phyloP scores from a whole-genome alignment of 2,329 filamentous ascomycete species.

The Alternaria sp. region DNA sequence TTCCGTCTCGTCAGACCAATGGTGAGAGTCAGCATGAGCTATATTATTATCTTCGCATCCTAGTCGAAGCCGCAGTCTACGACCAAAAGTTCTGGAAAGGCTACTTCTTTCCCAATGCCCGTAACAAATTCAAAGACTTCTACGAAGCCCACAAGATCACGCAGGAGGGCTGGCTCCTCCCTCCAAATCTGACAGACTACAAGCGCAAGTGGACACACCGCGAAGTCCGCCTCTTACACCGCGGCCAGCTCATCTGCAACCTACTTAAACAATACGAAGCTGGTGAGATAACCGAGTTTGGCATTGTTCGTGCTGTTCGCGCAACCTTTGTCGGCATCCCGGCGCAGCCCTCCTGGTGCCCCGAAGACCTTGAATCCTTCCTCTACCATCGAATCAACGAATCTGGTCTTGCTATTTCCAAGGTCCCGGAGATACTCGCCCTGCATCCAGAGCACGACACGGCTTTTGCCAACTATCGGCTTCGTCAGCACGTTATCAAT shows the following conservation, averaged over 20 bases:
- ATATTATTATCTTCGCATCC: slow-evolving; percentile 11
- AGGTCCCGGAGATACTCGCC: slow-evolving; percentile 18
- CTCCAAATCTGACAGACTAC: slow-evolving; percentile 12
- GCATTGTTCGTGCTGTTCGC: slow-evolving; percentile 22
- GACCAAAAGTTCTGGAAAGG: slow-evolving; percentile 21
- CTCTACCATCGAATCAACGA: slow-evolving; percentile 20
- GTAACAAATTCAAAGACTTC: slow-evolving; percentile 14
- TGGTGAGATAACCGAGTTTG: slow-evolving; percentile 19
- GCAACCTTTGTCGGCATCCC: slow-evolving; percentile 18
- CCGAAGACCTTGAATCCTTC: slow-evolving; percentile 13
- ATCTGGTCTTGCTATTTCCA: slow-evolving; percentile 8
- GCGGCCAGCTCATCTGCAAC: slow-evolving; percentile 15
- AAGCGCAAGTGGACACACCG: slow-evolving; percentile 21
- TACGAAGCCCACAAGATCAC: slow-evolving; percentile 13
- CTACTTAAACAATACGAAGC: slow-evolving; percentile 10
- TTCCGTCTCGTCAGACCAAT: background rate
- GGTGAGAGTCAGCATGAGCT: background rate
- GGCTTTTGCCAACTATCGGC: background rate
- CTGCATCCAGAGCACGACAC: slow-evolving; percentile 24
- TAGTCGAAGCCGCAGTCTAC: slow-evolving; percentile 30
- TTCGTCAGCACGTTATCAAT: background rate
- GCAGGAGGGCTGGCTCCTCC: background rate
- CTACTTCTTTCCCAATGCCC: slow-evolving; percentile 20
- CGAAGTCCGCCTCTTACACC: slow-evolving; percentile 23
- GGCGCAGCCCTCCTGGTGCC: slow-evolving; percentile 8